Conservation (phyloP, 2,329 filamentous ascomycete genomes). For the Cercospora nicotianae region DNA sequence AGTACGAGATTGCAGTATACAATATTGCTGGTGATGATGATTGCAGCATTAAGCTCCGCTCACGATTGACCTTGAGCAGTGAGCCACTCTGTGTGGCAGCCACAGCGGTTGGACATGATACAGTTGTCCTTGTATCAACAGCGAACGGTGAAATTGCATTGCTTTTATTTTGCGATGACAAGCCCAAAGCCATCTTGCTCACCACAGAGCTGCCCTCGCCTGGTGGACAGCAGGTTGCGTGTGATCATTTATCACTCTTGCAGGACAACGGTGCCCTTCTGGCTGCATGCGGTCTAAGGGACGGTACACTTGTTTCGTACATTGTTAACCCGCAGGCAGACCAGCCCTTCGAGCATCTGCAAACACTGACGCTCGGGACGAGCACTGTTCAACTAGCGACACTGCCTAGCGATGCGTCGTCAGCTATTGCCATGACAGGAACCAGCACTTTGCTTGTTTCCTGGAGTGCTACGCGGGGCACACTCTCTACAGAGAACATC, state of each 20-base stretch:
- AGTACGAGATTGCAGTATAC: conserved; percentile 18
- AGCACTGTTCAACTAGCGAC: conserved; percentile 32
- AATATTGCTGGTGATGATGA: conserved; percentile 15
- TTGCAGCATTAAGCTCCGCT: background rate
- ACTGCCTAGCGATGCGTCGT: conserved; percentile 13
- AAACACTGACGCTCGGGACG: conserved; percentile 25
- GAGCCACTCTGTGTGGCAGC: conserved; percentile 26
- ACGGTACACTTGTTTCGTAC: conserved; percentile 31
- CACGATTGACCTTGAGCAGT: background rate
- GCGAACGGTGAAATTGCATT: conserved; percentile 19
- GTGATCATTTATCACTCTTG: conserved; percentile 32
- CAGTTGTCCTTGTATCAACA: conserved; percentile 21
- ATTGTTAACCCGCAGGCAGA: conserved; percentile 13
- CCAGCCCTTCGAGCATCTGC: conserved; percentile 11
- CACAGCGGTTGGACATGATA: background rate
- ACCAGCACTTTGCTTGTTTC: conserved; percentile 30
- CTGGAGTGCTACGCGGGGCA: conserved; percentile 24
- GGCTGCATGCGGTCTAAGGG: conserved; percentile 34
- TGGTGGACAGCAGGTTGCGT: conserved; percentile 18
- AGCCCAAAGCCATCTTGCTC: conserved; percentile 4
- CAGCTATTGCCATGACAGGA: conserved; percentile 32
- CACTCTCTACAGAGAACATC: conserved; percentile 29
- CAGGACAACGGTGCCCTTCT: conserved; percentile 13
- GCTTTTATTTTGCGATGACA: conserved; percentile 9
- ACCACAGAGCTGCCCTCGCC: conserved; percentile 8